Percentiles rank a stretch among this genome's conserved stretches.
Conservation (phyloP, 345 rosid species). For the Gossypium turneri region DNA sequence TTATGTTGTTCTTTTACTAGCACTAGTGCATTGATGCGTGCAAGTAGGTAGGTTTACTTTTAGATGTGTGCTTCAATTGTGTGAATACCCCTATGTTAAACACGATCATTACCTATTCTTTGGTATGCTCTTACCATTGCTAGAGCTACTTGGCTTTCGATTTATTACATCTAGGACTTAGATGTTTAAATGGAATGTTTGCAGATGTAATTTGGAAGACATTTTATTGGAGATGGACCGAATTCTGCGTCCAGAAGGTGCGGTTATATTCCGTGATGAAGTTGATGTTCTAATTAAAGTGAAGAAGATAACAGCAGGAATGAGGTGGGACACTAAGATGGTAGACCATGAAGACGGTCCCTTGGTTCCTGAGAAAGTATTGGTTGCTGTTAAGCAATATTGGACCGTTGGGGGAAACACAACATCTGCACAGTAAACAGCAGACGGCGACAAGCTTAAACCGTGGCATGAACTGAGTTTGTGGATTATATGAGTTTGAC, state of each 20-base stretch:
- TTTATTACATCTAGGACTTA: not conserved
- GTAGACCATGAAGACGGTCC: conserved; percentile 99
- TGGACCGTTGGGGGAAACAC: conserved; percentile 80
- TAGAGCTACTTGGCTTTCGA: not conserved
- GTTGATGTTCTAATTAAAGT: conserved; percentile 79
- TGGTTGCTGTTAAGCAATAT: conserved; percentile 91
- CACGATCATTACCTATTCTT: not conserved
- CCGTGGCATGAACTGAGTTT: conserved; percentile 5
- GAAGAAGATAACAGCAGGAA: conserved; percentile 64
- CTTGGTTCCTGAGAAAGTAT: conserved; percentile 76
- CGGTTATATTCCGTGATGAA: conserved; percentile 81
- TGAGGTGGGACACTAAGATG: conserved; percentile 94
- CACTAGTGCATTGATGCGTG: not conserved
- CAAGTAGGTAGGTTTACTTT: not conserved
- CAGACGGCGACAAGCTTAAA: not conserved
- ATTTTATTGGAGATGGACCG: conserved; percentile 97
- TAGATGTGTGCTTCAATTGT: not conserved
- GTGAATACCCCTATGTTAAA: not conserved
- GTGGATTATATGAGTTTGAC: not conserved
- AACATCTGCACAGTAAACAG: conserved; percentile 41
- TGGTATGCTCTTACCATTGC: not conserved
- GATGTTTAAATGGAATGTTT: not conserved
- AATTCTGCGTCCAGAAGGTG: conserved; percentile 95
- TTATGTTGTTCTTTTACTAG: not conserved
- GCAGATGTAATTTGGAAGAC: conserved; percentile 78